Evolutionary conservation across 75 land plant species (phyloP).

Genomic region (Ceratopteris richardii): DNA sequence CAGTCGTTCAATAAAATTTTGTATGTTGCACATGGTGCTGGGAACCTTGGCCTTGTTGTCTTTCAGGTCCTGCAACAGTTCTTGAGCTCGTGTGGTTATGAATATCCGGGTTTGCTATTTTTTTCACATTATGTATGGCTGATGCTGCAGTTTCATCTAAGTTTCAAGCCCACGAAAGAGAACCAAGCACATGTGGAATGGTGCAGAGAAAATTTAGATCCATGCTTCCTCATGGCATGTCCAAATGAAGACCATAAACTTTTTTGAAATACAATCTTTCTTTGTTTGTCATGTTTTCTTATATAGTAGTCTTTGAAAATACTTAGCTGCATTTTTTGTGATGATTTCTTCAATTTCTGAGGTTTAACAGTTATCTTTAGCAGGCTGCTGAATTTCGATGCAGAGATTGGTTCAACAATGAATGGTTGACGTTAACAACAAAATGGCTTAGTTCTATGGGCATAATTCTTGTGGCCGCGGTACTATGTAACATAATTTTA

Average conservation of each 20-base stretch:
- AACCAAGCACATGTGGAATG: slow-evolving; percentile 27
- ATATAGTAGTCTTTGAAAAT: no score
- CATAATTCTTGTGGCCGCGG: slow-evolving; percentile 17
- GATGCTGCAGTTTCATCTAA: slow-evolving; percentile 18
- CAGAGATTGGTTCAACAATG: slow-evolving; percentile 19
- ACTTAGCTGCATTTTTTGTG: no score
- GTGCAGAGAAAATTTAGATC: slow-evolving; percentile 17
- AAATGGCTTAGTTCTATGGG: slow-evolving; percentile 9
- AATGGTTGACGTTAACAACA: not conserved
- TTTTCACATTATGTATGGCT: not conserved
- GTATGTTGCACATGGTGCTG: slow-evolving; percentile 10
- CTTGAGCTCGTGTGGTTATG: no score
- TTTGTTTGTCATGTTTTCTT: no score
- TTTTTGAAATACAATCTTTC: no score
- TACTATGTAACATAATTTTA: slow-evolving; percentile 7
- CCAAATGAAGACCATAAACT: no score
- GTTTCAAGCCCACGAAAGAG: slow-evolving; percentile 15
- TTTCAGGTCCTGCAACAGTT: slow-evolving; percentile 19
- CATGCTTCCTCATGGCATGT: slow-evolving; percentile 17
- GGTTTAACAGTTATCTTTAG: no score
- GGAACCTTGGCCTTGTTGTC: slow-evolving; percentile 17
- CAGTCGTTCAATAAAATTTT: slow-evolving; percentile 13
- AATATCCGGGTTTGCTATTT: not conserved
- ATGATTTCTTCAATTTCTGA: no score
- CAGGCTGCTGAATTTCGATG: slow-evolving; percentile 25